Evolutionary conservation across 1,284 basidiomycete genomes (phyloP), one percentile per base, ranked within the genome.

Genomic region (Pseudozyma thailandica): DNA sequence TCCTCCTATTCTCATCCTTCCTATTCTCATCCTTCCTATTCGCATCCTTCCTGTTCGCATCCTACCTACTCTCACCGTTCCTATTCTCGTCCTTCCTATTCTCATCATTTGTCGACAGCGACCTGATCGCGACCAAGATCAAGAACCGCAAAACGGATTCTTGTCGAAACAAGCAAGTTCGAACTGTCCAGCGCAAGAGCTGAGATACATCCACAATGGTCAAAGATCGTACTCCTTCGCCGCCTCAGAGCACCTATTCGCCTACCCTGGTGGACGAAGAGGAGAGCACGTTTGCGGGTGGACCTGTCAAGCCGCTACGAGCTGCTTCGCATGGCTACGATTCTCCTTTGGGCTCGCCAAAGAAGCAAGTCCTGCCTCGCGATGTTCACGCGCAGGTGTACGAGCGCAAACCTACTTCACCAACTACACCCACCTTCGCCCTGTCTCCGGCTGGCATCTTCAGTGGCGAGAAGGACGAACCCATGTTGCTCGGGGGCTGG

Each of bases 401-500:
- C 28, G 46, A 57, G 25, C 55, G 62, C 26, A 50, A 13, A 0
- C 51, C 62, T 5, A 50, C 62, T 15, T 46, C 55, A 4, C 62
- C 55, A 4, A 54, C 51, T 1, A 65, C 55, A 5, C 55, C 62
- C 28, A 58, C 50, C 0, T 65, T 58, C 28, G 20, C 33, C 44
- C 47, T 65, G 5, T 53, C 55, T 10, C 31, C 62, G 0, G 7
- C 25, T 12, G 21, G 9, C 38, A 18, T 54, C 6, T 58, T 54
- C 33, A 43, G 46, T 4, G 35, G 46, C 9, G 33, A 20, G 16
- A 55, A 62, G 52, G 52, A 47, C 33, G 54, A 53, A n/a, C 48
- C 42, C n/a, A 54, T 54, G 51, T 48, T 58, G 16, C 51, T 58
- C 15, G 62, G 55, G 16, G 62, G 51, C 38, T 65, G 55, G 62